Evolutionary conservation across 2,329 filamentous ascomycete species (phyloP).

Genomic region (Albifimbria verrucaria): DNA sequence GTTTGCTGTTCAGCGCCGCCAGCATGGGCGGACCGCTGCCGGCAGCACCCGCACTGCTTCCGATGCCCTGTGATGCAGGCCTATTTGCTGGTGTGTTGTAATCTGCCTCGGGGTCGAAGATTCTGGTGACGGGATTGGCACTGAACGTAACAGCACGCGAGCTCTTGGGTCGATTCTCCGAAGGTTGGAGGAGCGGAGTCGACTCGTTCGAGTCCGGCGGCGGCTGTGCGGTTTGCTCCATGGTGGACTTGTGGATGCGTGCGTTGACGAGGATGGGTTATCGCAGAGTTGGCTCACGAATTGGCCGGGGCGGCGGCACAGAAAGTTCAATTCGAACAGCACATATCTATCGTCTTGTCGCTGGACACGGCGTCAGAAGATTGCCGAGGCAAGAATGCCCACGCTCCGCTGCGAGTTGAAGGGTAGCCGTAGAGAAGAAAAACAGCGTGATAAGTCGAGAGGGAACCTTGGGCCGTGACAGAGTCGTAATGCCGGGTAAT

Average conservation of each 20-base stretch:
- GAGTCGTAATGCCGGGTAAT: no score
- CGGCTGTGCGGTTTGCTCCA: slow-evolving; percentile 19
- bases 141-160: slow-evolving; percentile 74
- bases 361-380: not conserved
- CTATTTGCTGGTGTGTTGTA: slow-evolving; percentile 22
- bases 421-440: no score
- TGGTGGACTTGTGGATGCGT: slow-evolving; percentile 5
- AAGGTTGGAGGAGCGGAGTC: slow-evolving; percentile 31
- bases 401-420: no score
- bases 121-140: slow-evolving; percentile 61
- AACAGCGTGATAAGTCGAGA: no score
- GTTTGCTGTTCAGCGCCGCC: slow-evolving; percentile 79
- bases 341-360: not conserved
- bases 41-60: slow-evolving; percentile 12
- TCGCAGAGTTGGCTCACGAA: not conserved
- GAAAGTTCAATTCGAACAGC: not conserved
- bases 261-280: not conserved
- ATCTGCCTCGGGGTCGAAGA: slow-evolving; percentile 47
- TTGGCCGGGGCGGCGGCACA: not conserved
- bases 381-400: no score
- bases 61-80: not conserved
- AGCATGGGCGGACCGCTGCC: slow-evolving; percentile 57
- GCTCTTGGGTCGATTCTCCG: slow-evolving; percentile 38
- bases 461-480: no score
- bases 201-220: slow-evolving; percentile 24